phyloP scores from a whole-genome alignment of 495 filamentous ascomycete species.

The Penicillium bialowiezense region DNA sequence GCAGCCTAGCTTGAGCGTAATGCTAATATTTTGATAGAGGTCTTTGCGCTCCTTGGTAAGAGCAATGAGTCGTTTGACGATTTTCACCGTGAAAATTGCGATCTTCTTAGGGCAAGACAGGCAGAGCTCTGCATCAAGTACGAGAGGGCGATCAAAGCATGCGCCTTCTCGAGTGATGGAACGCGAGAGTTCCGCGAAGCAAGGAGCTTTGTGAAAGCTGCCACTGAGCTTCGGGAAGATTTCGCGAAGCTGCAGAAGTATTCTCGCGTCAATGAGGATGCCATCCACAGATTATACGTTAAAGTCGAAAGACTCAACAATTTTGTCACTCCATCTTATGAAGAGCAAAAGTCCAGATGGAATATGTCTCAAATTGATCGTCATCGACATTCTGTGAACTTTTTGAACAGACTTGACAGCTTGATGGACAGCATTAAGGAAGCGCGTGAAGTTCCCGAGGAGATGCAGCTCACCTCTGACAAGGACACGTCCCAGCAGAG shows the following conservation, averaged over 20 bases:
- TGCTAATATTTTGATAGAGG: background rate
- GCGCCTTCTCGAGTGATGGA: background rate
- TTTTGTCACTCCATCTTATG: background rate
- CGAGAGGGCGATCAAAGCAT: background rate
- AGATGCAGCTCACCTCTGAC: background rate
- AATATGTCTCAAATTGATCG: background rate
- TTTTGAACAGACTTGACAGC: background rate
- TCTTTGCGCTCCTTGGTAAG: background rate
- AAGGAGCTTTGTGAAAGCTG: background rate
- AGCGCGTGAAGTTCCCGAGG: background rate
- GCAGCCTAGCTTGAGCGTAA: too few species aligned
- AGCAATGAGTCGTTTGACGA: background rate
- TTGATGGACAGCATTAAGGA: background rate
- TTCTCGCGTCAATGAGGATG: conserved; percentile 10
- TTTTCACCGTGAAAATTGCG: background rate
- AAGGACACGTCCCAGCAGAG: background rate
- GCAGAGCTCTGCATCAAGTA: background rate
- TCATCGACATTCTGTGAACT: background rate
- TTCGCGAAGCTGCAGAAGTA: conserved; percentile 11
- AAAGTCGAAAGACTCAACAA: conserved; percentile 6
- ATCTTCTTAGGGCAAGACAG: background rate
- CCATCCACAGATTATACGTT: conserved; percentile 2
- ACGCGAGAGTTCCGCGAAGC: background rate
- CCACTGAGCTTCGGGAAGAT: conserved; percentile 3
- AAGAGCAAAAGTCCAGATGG: conserved; percentile 4